Percentiles rank a stretch among this genome's conserved stretches.
Conservation (phyloP, 176 grass and related monocot species). For the Areca catechu region DNA sequence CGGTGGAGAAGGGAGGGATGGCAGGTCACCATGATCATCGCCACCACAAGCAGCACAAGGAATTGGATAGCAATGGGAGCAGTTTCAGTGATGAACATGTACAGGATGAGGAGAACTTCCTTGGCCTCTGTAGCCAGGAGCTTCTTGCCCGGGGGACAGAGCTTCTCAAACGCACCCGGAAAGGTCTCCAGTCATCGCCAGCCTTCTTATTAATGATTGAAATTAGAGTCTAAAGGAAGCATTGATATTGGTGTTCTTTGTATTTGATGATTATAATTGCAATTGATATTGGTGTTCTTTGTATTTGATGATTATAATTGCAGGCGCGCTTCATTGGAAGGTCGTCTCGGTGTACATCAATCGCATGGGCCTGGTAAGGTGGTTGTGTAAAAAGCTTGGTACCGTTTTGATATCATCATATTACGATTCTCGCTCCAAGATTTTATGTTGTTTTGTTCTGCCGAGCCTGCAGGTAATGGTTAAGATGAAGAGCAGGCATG, state of each 20-base stretch:
- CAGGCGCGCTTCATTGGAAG: conserved; percentile 91
- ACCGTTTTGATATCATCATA: too few species aligned
- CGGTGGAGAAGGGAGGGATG: conserved; percentile 60
- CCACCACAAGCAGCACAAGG: conserved; percentile 37
- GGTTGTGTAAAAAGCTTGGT: neutral
- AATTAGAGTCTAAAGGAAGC: too few species aligned
- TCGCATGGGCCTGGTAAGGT: conserved; percentile 45
- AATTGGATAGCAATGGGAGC: conserved; percentile 54
- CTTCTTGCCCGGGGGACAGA: conserved; percentile 82
- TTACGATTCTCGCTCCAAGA: too few species aligned
- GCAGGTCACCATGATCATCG: conserved; percentile 24
- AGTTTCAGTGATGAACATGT: conserved; percentile 58
- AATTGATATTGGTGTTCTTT: too few species aligned
- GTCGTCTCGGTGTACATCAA: conserved; percentile 76
- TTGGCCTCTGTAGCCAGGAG: conserved; percentile 69
- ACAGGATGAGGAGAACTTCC: conserved; percentile 59
- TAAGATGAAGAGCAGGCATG: conserved; percentile 92
- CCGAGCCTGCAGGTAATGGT: conserved; percentile 51
- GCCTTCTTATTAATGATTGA: too few species aligned
- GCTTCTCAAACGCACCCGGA: conserved; percentile 95
- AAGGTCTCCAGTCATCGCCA: conserved; percentile 26
- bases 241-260: too few species aligned
- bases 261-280: too few species aligned
- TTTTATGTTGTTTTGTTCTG: neutral
- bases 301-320: neutral